phyloP scores from a whole-genome alignment of 257 asterid species.

The Salvia hispanica region DNA sequence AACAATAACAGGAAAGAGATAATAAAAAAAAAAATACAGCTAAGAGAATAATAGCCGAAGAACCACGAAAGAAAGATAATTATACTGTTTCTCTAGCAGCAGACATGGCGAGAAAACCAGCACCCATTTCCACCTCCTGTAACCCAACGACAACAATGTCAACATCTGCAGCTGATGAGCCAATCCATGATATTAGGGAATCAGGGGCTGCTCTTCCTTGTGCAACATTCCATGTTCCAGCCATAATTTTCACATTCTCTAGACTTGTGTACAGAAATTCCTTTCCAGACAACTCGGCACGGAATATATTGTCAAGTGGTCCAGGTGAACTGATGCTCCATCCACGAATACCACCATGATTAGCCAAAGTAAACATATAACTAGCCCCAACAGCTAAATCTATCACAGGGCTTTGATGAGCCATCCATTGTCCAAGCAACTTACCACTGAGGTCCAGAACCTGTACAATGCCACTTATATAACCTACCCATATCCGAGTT shows the following conservation, averaged over 20 bases:
- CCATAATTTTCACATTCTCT: conserved; percentile 81
- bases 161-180: conserved; percentile 71
- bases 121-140: conserved; percentile 99
- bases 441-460: conserved; percentile 85
- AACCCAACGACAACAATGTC: conserved; percentile 82
- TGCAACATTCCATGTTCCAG: conserved; percentile 99
- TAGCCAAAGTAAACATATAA: conserved; percentile 74
- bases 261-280: conserved; percentile 75
- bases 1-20: conserved; percentile 1
- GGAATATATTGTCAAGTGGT: conserved; percentile 65
- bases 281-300: conserved; percentile 72
- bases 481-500: conserved; percentile 86
- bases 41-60: not conserved
- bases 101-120: conserved; percentile 99
- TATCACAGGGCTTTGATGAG: conserved; percentile 74
- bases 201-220: conserved; percentile 93
- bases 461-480: conserved; percentile 78
- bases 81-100: conserved; percentile 98
- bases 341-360: conserved; percentile 98
- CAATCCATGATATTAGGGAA: conserved; percentile 89
- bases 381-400: conserved; percentile 73
- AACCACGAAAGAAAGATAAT: conserved; percentile 26
- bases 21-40: not conserved
- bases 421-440: conserved; percentile 84
- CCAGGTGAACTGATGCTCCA: conserved; percentile 92